Percentiles rank a stretch among this genome's conserved stretches.
These are phyloP conservation scores for Pezicula rhizophila DNA, from an alignment of 2,329 filamentous ascomycete species.

Conservation along the genomic window DNA sequence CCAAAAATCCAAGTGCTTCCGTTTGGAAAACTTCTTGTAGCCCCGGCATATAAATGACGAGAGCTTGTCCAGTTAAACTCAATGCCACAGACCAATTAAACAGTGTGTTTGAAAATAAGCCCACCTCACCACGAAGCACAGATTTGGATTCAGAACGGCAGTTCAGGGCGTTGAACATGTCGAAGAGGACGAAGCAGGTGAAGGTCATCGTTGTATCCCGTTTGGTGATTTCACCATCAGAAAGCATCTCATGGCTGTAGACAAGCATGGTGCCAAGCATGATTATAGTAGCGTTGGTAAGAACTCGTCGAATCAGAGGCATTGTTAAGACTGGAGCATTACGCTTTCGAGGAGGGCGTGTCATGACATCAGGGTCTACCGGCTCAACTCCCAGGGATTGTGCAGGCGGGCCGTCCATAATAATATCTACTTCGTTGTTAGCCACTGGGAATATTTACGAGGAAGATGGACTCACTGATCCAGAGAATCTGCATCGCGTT, in stretches of 20 bases:
- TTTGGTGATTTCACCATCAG: slow-evolving; percentile 75
- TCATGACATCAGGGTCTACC: slow-evolving; percentile 93
- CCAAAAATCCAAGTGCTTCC: slow-evolving; percentile 68
- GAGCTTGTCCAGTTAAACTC: slow-evolving; percentile 75
- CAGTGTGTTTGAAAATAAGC: slow-evolving; percentile 78
- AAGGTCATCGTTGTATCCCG: slow-evolving; percentile 99
- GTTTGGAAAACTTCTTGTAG: slow-evolving; percentile 95
- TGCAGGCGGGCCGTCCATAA: slow-evolving; percentile 97
- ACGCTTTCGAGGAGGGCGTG: slow-evolving; percentile 77
- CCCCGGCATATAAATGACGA: slow-evolving; percentile 93
- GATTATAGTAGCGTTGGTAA: slow-evolving; percentile 83
- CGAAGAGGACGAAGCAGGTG: slow-evolving; percentile 96
- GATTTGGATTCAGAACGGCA: slow-evolving; percentile 91
- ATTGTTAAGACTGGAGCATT: slow-evolving; percentile 87
- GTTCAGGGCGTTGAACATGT: slow-evolving; percentile 97
- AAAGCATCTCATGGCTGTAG: slow-evolving; percentile 86
- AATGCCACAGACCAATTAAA: slow-evolving; percentile 95
- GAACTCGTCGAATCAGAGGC: slow-evolving; percentile 73
- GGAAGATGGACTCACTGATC: slow-evolving; percentile 70
- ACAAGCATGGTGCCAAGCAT: slow-evolving; percentile 88
- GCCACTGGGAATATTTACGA: not conserved
- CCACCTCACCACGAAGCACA: slow-evolving; percentile 77
- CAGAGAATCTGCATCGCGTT: slow-evolving; percentile 99
- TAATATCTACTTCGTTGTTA: slow-evolving; percentile 64
- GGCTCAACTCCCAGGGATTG: slow-evolving; percentile 95